Base-by-base conservation (phyloP, 1,284 basidiomycete species). In the Cutaneotrichosporon arboriforme region DNA sequence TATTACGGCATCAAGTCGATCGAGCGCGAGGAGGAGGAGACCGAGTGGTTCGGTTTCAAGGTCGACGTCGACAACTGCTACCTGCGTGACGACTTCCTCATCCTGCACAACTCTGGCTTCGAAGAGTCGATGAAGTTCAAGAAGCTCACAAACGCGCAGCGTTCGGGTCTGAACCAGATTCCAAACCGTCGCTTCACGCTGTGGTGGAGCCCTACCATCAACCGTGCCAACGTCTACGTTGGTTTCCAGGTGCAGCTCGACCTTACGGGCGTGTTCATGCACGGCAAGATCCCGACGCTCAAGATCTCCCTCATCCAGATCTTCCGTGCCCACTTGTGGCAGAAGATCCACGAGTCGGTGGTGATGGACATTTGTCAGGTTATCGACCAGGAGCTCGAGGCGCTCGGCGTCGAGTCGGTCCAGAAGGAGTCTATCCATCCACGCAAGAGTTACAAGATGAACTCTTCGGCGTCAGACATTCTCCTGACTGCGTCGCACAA, bases 391-490 rank as follows among this genome's bases (percentile, higher is more conserved):
- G 94, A 98, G 69, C 81, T 99, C 36, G 96, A 99, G 73, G 93
- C 96, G 0, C 78, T 99, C 5, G 92, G 97, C 67, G 98, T 99
- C 68, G 96, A 98, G 80, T 97, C 93, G 0, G 96, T 98, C 2
- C 96, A 98, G 75, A 99, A 99, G 78, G 57, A 61, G 53, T 55
- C 34, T 38, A 51, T 51, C 55, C 77, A 72, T 75, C 94, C 96
- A 67, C 88, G 94, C 77, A 98, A 97, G 81, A 96, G 90, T 80
- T 99, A 99, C 84, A 97, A 97, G 82, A 97, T 98, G 91, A 98
- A 97, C 77, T 96, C 93, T 12, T 81, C 78, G n/a, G 79, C 79
- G 37, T 94, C 94, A 53, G 96, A 99, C 70, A 93, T 98, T 65
- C 80, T 98, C 34, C 80, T 99, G 49, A 98, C 98, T 82, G 96